phyloP scores from a whole-genome alignment of 2,329 filamentous ascomycete genomes.

The Colletotrichum brevisporum region DNA sequence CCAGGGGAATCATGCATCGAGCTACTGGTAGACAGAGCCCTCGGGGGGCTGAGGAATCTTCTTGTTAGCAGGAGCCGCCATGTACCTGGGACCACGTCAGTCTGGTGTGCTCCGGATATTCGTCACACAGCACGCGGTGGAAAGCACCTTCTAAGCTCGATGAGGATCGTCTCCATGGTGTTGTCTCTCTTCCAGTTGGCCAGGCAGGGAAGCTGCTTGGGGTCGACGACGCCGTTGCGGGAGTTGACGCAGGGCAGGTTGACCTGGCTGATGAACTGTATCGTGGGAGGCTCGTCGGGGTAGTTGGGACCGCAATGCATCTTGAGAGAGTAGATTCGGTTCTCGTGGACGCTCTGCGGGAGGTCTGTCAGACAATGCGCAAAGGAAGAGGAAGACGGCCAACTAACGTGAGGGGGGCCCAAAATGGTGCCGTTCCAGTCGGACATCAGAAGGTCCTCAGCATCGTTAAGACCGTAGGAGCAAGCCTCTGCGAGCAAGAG shows the following conservation, averaged over 20 bases:
- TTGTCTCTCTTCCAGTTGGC: constrained; percentile 92
- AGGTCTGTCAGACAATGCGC: constrained; percentile 20
- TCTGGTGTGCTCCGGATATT: not conserved
- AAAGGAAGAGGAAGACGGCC: not conserved
- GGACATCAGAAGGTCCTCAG: constrained; percentile 95
- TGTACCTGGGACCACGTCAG: constrained; percentile 74
- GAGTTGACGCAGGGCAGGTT: constrained; percentile 95
- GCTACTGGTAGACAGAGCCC: constrained; percentile 69
- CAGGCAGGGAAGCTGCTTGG: constrained; percentile 85
- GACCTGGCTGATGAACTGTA: constrained; percentile 94
- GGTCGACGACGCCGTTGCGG: constrained; percentile 86
- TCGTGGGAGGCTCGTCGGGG: constrained; percentile 88
- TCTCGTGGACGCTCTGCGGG: constrained; percentile 90
- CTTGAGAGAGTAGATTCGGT: constrained; percentile 98
- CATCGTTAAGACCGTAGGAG: constrained; percentile 95
- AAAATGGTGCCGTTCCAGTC: constrained; percentile 99
- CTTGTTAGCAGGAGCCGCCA: constrained; percentile 93
- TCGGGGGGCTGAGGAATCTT: constrained; percentile 95
- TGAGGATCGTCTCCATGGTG: constrained; percentile 94
- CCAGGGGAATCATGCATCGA: constrained; percentile 28
- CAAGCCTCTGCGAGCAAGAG: constrained; percentile 80
- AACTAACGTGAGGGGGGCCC: constrained; percentile 91
- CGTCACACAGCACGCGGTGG: not conserved
- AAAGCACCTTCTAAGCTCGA: constrained; percentile 83
- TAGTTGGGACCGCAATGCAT: constrained; percentile 95